Percentiles rank a stretch among this genome's conserved stretches.
These are phyloP conservation scores for Mortierella sp. DNA, from an alignment of 371 early-diverging fungal genomes.

Conservation along the genomic window DNA sequence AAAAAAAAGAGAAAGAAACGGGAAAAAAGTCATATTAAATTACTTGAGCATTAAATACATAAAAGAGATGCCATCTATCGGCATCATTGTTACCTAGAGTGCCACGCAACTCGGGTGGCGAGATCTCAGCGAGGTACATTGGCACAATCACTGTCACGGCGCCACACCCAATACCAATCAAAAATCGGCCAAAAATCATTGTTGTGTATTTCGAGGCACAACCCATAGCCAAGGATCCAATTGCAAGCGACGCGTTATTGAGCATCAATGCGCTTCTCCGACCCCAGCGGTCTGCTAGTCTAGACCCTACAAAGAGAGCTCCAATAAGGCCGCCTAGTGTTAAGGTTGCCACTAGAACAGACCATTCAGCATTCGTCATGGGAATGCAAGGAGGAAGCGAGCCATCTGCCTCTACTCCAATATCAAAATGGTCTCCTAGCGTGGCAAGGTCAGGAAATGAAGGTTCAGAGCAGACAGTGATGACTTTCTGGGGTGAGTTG, in stretches of 20 bases:
- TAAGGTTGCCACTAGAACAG: conserved; percentile 78
- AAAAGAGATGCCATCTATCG: neutral
- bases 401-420: conserved; percentile 25
- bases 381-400: conserved; percentile 81
- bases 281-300: conserved; percentile 79
- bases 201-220: conserved; percentile 62
- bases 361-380: conserved; percentile 82
- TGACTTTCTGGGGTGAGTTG: conserved; percentile 80
- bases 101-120: conserved; percentile 81
- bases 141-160: conserved; percentile 88
- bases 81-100: conserved; percentile 63
- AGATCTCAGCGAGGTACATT: conserved; percentile 88
- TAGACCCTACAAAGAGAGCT: conserved; percentile 77
- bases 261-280: conserved; percentile 77
- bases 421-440: conserved; percentile 2
- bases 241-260: conserved; percentile 70
- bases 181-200: conserved; percentile 82
- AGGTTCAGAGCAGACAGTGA: conserved; percentile 68
- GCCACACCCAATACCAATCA: conserved; percentile 90
- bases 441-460: conserved; percentile 17
- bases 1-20: no score
- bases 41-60: neutral
- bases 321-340: conserved; percentile 88
- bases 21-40: neutral
- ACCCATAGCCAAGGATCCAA: conserved; percentile 78